These are phyloP conservation scores for Linaria vulgaris DNA, from an alignment of 257 asterid species.

Conservation along the genomic window DNA sequence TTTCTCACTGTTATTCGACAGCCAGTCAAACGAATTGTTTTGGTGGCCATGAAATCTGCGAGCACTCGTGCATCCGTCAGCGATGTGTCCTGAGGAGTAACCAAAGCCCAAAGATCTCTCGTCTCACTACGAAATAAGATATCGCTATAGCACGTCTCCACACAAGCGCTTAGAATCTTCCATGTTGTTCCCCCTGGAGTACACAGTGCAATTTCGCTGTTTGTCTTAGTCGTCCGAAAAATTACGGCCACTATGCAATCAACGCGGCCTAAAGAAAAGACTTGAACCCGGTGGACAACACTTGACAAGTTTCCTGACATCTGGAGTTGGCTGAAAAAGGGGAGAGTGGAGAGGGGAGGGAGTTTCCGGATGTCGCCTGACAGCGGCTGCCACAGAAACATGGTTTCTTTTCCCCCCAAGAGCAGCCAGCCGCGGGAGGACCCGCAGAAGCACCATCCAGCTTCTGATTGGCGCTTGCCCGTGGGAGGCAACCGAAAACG, in stretches of 20 bases:
- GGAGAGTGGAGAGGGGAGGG: neutral
- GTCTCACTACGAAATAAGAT: neutral
- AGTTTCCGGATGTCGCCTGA: neutral
- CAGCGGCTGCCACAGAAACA: constrained; percentile 10
- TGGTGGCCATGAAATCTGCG: too few species aligned
- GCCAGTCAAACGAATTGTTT: neutral
- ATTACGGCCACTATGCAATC: neutral
- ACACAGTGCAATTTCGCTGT: neutral
- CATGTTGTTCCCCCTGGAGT: neutral
- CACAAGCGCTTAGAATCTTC: neutral
- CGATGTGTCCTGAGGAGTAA: neutral
- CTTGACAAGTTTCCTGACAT: neutral
- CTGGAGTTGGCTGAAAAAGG: neutral
- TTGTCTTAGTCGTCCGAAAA: neutral
- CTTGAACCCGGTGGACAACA: neutral
- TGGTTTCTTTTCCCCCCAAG: neutral
- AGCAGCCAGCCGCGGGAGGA: constrained; percentile 7
- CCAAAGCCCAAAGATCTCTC: neutral
- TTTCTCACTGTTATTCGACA: neutral
- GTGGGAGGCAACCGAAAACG: neutral
- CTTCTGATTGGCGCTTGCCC: too few species aligned
- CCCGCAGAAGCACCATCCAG: neutral
- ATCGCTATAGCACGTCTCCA: neutral
- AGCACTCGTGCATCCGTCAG: neutral
- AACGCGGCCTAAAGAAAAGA: neutral